phyloP scores from a whole-genome alignment of 208 protist species.

The Trypanosoma congolense region DNA sequence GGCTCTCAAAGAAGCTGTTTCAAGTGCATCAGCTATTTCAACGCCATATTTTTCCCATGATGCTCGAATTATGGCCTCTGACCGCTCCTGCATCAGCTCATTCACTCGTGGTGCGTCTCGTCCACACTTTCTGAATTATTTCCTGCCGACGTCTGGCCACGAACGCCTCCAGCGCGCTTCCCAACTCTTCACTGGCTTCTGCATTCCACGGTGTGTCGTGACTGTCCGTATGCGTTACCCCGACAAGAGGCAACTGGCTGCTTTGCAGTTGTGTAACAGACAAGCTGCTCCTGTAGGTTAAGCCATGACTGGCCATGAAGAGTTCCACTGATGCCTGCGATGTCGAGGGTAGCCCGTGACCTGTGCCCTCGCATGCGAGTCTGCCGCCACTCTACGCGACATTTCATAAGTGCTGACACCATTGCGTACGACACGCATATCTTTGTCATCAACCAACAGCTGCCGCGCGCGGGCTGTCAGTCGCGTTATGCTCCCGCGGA shows the following conservation, averaged over 20 bases:
- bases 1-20: constrained; percentile 31
- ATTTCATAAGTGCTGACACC: constrained; percentile 62
- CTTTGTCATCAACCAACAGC: constrained; percentile 38
- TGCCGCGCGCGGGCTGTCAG: constrained; percentile 68
- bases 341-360: constrained; percentile 7
- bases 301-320: constrained; percentile 78
- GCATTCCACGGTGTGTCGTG: constrained; percentile 8
- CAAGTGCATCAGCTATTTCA: constrained; percentile 60
- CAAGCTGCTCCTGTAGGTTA: constrained; percentile 81
- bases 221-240: constrained; percentile 11
- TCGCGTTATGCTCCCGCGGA: constrained; percentile 56
- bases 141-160: constrained; percentile 49
- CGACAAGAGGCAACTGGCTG: constrained; percentile 42
- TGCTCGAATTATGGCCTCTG: constrained; percentile 48
- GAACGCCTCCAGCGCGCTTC: constrained; percentile 49
- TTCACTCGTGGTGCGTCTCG: constrained; percentile 59
- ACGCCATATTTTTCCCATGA: constrained; percentile 60
- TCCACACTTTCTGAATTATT: constrained; percentile 50
- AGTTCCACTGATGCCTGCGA: constrained; percentile 73
- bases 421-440: constrained; percentile 53
- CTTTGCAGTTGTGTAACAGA: constrained; percentile 67
- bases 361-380: constrained; percentile 9
- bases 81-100: constrained; percentile 43
- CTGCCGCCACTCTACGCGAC: constrained; percentile 40
- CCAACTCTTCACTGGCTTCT: constrained; percentile 15